Base-by-base conservation (phyloP, 2,329 filamentous ascomycete species). In the Didymella pinodella region DNA sequence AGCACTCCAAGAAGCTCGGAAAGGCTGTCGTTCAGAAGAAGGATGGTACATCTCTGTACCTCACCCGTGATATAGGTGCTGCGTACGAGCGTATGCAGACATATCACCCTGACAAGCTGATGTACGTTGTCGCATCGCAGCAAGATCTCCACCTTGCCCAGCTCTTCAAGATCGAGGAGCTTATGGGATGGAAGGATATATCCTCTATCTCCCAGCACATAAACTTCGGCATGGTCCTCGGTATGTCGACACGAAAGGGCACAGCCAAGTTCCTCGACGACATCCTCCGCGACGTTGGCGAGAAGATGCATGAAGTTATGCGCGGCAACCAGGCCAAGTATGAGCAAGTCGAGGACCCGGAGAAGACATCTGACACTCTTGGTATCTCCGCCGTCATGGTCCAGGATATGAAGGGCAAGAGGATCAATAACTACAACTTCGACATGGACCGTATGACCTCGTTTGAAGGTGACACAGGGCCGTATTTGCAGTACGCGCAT, bases 221-320 rank as follows among this genome's bases (percentile, higher is more conserved):
- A 75, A 88, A 86, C 75, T 89, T 89, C 63, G 86, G 86, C 68
- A 87, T 88, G 84, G 86, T 88, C 57, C 81, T 85, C 55, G 87
- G 67, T 40, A 88, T 89, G 85, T 84, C 82, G 65, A 88, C 86
- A 8, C 82, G 86, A 64, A 88, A 87, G 75, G 86, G 86, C 22
- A 81, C 78, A 89, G 87, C 70, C 31, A 78, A 79, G 59, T 80
- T 78, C 57, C 74, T 83, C n/a, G 78, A 80, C 66, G 79, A 84
- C 76, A 81, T 82, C 58, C 71, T 83, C 41, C 76, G 79, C 56
- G 75, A 79, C 43, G 92, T 96, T 7, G 92, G 87, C 67, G 94
- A 97, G 54, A 92, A 93, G 80, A 99, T 99, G 95, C 94, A 98
- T 83, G 92, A 97, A 62, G 92, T 96, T 50, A 99, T 99, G 95